Conservation (phyloP, 106 monocot genomes). For the Posidonia australis region DNA sequence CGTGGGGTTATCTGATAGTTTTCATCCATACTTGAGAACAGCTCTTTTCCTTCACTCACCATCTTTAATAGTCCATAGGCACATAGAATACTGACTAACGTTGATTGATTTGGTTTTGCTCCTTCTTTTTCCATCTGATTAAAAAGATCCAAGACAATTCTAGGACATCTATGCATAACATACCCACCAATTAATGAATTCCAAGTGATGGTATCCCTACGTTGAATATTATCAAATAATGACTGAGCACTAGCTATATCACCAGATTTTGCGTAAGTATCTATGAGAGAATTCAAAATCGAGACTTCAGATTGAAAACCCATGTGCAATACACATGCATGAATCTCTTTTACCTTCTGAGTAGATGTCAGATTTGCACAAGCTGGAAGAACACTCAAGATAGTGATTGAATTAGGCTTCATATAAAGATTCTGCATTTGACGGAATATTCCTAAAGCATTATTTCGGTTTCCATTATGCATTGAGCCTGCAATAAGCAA, state of each 20-base stretch:
- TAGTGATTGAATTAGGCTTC: constrained; percentile 54
- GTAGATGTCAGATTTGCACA: constrained; percentile 47
- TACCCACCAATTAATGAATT: constrained; percentile 54
- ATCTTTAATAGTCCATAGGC: constrained; percentile 43
- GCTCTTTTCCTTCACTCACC: constrained; percentile 51
- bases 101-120: constrained; percentile 36
- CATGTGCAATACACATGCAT: constrained; percentile 42
- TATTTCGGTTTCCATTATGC: constrained; percentile 40
- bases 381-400: constrained; percentile 68
- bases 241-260: constrained; percentile 33
- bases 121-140: constrained; percentile 40
- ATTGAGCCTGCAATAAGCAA: constrained; percentile 58
- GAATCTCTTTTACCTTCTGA: constrained; percentile 77
- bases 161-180: constrained; percentile 48
- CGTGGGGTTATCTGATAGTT: constrained; percentile 25
- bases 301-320: constrained; percentile 28
- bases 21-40: constrained; percentile 42
- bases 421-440: constrained; percentile 46
- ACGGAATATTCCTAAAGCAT: constrained; percentile 54
- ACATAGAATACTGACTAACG: constrained; percentile 32
- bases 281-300: constrained; percentile 58
- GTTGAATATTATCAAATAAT: constrained; percentile 29
- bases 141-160: constrained; percentile 35
- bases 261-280: constrained; percentile 62
- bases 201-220: constrained; percentile 68